These are phyloP conservation scores for Flaveria ramosissima DNA, from an alignment of 129 eudicot genomes.

Conservation along the genomic window DNA sequence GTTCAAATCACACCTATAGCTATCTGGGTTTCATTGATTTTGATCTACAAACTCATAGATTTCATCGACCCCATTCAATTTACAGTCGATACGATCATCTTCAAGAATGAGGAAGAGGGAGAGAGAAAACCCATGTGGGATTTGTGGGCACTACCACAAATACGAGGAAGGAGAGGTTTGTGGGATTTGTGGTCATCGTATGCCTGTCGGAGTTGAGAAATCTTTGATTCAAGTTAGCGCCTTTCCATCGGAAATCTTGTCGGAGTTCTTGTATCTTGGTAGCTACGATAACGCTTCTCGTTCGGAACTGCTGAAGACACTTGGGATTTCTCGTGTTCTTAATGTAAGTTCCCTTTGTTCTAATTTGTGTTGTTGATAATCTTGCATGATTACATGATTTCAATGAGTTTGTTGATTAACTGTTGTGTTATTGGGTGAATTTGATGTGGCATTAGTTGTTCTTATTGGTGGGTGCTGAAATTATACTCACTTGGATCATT, in stretches of 20 bases:
- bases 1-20: not conserved
- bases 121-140: conserved; percentile 92
- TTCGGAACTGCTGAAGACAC: conserved; percentile 85
- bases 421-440: conserved; percentile 1
- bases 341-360: conserved; percentile 53
- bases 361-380: not conserved
- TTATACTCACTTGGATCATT: not conserved
- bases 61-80: not conserved
- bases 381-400: not conserved
- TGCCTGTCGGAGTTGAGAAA: conserved; percentile 61
- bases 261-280: conserved; percentile 77
- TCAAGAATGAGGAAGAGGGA: conserved; percentile 82
- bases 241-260: conserved; percentile 86
- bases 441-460: not conserved
- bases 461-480: not conserved
- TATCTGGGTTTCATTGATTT: conserved; percentile 5
- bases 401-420: not conserved
- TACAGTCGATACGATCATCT: not conserved
- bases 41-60: conserved; percentile 2
- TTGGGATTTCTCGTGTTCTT: conserved; percentile 81
- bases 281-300: conserved; percentile 97
- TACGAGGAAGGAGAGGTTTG: conserved; percentile 96
- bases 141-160: conserved; percentile 97
- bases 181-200: conserved; percentile 90
- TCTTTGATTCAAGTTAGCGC: conserved; percentile 57